Percentiles rank a stretch among this genome's conserved stretches.
Conservation (phyloP, 306 rosid species). For the Ormosia semicastrata region DNA sequence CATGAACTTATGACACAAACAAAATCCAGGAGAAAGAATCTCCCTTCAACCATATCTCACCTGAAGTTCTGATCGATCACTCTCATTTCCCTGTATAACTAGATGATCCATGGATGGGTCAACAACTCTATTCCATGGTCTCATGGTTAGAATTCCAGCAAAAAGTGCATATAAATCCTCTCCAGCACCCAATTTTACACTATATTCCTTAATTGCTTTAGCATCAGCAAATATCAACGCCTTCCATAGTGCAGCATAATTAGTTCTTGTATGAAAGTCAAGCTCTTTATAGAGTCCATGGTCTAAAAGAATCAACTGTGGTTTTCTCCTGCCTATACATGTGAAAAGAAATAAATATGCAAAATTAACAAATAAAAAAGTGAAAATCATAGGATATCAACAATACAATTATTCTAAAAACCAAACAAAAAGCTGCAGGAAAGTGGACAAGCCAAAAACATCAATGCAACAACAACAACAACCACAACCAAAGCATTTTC, state of each 20-base stretch:
- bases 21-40: background rate
- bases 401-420: background rate
- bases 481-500: too few relatives aligned
- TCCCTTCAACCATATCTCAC: slow-evolving; percentile 44
- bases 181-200: slow-evolving; percentile 95
- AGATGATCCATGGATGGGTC: slow-evolving; percentile 87
- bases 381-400: slow-evolving; percentile 4
- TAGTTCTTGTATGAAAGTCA: slow-evolving; percentile 67
- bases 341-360: slow-evolving; percentile 20
- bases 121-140: slow-evolving; percentile 90
- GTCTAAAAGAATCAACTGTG: slow-evolving; percentile 89
- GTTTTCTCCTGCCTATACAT: slow-evolving; percentile 77
- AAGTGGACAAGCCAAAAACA: slow-evolving; percentile 12
- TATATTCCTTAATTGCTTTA: slow-evolving; percentile 73
- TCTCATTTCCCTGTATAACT: slow-evolving; percentile 66
- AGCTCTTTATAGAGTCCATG: slow-evolving; percentile 96
- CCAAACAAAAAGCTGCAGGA: background rate
- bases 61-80: slow-evolving; percentile 86
- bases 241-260: slow-evolving; percentile 97
- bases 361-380: slow-evolving; percentile 5
- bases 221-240: slow-evolving; percentile 83
- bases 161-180: slow-evolving; percentile 89
- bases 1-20: slow-evolving; percentile 7
- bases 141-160: slow-evolving; percentile 96
- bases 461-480: background rate